Evolutionary conservation across 2,329 filamentous ascomycete species (phyloP).

Genomic region (Ophiobolus disseminans): DNA sequence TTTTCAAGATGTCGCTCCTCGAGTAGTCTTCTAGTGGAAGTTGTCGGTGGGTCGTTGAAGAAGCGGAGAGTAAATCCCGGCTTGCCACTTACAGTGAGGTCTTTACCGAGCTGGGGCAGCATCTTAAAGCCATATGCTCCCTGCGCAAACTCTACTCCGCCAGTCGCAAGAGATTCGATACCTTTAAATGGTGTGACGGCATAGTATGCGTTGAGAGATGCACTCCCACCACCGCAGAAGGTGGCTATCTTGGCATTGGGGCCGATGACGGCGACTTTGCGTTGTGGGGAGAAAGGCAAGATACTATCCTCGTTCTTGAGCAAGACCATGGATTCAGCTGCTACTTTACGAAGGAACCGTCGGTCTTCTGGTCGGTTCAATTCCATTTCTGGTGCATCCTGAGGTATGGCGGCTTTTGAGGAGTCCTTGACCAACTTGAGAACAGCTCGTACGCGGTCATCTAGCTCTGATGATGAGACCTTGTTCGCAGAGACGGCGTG

Average conservation of each 20-base stretch:
- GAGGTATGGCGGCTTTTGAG: constrained; percentile 62
- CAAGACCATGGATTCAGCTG: constrained; percentile 8
- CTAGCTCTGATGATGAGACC: constrained; percentile 58
- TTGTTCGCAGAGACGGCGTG: constrained; percentile 35
- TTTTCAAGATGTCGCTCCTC: not conserved
- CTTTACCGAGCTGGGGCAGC: not conserved
- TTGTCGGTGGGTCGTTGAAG: constrained; percentile 2
- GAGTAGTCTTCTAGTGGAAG: not conserved
- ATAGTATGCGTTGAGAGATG: constrained; percentile 1
- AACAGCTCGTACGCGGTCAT: constrained; percentile 14
- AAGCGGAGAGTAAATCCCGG: not conserved
- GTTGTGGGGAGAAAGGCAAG: constrained; percentile 3
- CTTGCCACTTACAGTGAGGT: not conserved
- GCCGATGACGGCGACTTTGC: constrained; percentile 65
- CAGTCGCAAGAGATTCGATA: not conserved
- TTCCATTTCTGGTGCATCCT: constrained; percentile 58
- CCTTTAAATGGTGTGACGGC: constrained; percentile 3
- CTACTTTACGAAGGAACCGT: constrained; percentile 1
- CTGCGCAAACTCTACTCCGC: not conserved
- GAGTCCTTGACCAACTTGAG: constrained; percentile 68
- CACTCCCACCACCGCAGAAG: constrained; percentile 4
- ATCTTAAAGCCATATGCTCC: not conserved
- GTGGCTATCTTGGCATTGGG: constrained; percentile 1
- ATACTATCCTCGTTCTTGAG: constrained; percentile 15
- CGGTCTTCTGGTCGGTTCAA: constrained; percentile 58